Conservation (phyloP, 1,139 yeast genomes). For the Yamadazyma diddensiae region DNA sequence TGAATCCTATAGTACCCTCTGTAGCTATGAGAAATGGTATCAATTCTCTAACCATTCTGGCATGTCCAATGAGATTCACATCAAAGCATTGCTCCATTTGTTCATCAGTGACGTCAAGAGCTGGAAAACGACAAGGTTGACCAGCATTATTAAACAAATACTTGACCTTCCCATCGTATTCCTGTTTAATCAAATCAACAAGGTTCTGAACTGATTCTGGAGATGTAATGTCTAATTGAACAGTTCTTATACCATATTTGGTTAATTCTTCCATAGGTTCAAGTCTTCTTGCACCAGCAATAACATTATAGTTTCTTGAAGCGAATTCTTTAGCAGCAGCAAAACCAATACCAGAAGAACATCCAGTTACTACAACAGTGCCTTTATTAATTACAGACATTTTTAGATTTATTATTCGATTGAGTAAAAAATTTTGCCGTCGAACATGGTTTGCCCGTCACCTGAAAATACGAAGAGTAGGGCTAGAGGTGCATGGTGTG, state of each 20-base stretch:
- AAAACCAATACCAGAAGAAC: slow-evolving; percentile 79
- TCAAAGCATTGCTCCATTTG: slow-evolving; percentile 53
- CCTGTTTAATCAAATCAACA: slow-evolving; percentile 33
- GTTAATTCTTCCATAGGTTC: slow-evolving; percentile 58
- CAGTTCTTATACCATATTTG: slow-evolving; percentile 29
- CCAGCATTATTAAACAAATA: slow-evolving; percentile 63
- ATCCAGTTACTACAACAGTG: slow-evolving; percentile 68
- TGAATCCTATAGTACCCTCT: slow-evolving; percentile 69
- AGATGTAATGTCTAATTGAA: slow-evolving; percentile 44
- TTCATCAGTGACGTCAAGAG: slow-evolving; percentile 62
- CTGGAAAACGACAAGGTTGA: slow-evolving; percentile 68
- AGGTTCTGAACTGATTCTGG: slow-evolving; percentile 47
- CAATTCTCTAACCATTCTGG: slow-evolving; percentile 61
- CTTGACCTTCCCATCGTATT: slow-evolving; percentile 48
- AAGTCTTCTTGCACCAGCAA: slow-evolving; percentile 63
- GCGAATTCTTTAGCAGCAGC: slow-evolving; percentile 66
- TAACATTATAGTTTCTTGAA: slow-evolving; percentile 57
- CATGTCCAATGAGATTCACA: slow-evolving; percentile 70
- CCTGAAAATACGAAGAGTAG: too few relatives aligned
- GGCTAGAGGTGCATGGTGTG: too few relatives aligned
- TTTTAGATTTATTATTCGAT: too few relatives aligned
- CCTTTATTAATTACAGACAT: too few relatives aligned
- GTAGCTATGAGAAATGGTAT: slow-evolving; percentile 57
- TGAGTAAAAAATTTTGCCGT: too few relatives aligned
- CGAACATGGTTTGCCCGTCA: too few relatives aligned